Base-by-base conservation (phyloP, 345 rosid genomes). In the Mercurialis annua region DNA sequence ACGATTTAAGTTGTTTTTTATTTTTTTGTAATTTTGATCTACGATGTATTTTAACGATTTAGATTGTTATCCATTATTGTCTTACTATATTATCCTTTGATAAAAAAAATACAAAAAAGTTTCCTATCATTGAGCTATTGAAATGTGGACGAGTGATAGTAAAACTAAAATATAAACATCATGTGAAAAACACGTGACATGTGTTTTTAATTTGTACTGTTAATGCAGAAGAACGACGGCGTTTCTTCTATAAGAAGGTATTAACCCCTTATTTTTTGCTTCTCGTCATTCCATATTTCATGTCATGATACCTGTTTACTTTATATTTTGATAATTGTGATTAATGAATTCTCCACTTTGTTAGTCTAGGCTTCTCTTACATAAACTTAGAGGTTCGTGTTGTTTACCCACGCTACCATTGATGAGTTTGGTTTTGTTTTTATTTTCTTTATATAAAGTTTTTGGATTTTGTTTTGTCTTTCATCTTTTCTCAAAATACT, bases 201-300 rank as follows among this genome's bases (percentile, higher is more conserved):
- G n/a, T n/a, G n/a, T n/a, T n/a, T n/a, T n/a, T n/a, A n/a, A n/a
- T n/a, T n/a, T n/a, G n/a, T n/a, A n/a, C n/a, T n/a, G n/a, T n/a
- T n/a, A 70, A 78, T 76, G 59, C 81, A 29, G 26, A 81, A 83
- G 70, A 82, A 71, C 68, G 79, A 85, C 72, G 75, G 67, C 43
- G 48, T 50, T 68, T 81, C 81, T 58, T 59, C 79, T 43, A 63
- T 65, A 64, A 79, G 80, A 73, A 89, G 98, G 98, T 94, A 83
- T 52, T 59, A 46, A 43, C 72, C 23, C 21, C 68, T 54, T 58
- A 20, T 21, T 33, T 30, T 59, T 57, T 59, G 26, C 12, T 48
- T 17, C 49, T 26, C 55, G 47, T 21, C 18, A 34, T 48, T 34
- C 47, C 57, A 14, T n/a, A 31, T 47, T 27, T 59, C 38, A 34